Evolutionary conservation across 1,284 basidiomycete genomes (phyloP), one percentile per base, ranked within the genome.

Genomic region (Ustilago curta): DNA sequence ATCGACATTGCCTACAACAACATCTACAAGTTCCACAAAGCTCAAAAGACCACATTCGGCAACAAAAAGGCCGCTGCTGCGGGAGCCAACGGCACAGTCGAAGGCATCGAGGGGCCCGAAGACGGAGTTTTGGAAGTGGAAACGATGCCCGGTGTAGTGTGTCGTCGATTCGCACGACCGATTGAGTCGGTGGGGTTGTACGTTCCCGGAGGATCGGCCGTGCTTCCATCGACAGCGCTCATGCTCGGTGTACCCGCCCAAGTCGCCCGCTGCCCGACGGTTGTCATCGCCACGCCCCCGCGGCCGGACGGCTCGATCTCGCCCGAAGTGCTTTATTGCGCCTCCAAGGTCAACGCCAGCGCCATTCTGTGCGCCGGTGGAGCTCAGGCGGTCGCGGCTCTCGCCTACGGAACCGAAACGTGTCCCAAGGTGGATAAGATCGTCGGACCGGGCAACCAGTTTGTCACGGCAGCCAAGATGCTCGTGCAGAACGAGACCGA

Each of bases 381-480:
- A 35, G 97, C 93, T 4, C 97, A 99, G 85, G 97, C 97, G 2
- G 90, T 99, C n/a, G 94, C 94, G 16, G 96, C 95, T 0, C 88
- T 99, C 86, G 97, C 97, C 1, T 99, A 98, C 85, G 97, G 97
- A 16, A 99, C 97, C 5, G 88, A 92, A 83, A 91, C 91, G 3
- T 94, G 96, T 8, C 94, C 95, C n/a, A 99, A 99, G 87, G 97
- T 99, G 18, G 97, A 99, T 88, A 99, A 86, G 73, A 96, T 99
- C 78, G 97, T 97, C 81, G 97, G 97, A 19, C 97, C 97, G 3
- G 97, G 97, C 25, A 99, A 99, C 85, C 97, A 99, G 85, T 99
- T 96, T 92, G 97, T 99, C 27, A 99, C 96, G 0, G 97, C 97
- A 1, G 96, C 96, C 62, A 99, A 99, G 88, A 97, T 99, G 97